Conservation (phyloP, 345 rosid species). For the Punica granatum region DNA sequence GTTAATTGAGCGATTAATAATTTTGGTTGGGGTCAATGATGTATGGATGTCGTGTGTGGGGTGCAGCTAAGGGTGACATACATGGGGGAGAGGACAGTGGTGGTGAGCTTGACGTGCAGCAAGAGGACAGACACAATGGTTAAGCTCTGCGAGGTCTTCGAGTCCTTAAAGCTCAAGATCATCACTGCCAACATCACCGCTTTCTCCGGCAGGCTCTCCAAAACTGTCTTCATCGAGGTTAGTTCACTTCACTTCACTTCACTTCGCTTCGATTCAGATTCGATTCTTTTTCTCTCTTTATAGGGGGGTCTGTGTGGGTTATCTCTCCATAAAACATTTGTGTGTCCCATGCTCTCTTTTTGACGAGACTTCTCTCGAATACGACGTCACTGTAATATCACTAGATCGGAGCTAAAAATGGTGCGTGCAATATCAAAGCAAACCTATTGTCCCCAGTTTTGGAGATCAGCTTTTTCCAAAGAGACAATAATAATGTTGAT, state of each 20-base stretch:
- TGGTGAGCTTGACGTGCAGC: conserved; percentile 77
- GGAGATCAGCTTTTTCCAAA: too few relatives aligned
- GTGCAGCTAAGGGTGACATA: conserved; percentile 57
- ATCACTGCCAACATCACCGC: conserved; percentile 65
- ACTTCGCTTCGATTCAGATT: not conserved
- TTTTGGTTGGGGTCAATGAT: not conserved
- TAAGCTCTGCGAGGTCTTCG: conserved; percentile 73
- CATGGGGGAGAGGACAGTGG: conserved; percentile 65
- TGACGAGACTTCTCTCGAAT: too few relatives aligned
- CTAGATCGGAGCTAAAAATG: too few relatives aligned
- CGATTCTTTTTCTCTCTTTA: not conserved
- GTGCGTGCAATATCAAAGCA: too few relatives aligned
- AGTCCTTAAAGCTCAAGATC: conserved; percentile 69
- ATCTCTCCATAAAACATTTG: too few relatives aligned
- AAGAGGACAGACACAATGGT: conserved; percentile 84
- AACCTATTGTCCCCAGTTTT: too few relatives aligned
- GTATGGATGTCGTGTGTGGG: conserved; percentile 1
- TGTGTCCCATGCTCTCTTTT: too few relatives aligned
- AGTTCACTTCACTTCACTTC: not conserved
- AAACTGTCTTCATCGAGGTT: conserved; percentile 85
- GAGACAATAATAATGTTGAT: too few relatives aligned
- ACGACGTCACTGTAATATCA: too few relatives aligned
- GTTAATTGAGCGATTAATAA: not conserved
- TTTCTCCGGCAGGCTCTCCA: conserved; percentile 62
- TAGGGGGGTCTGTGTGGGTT: too few relatives aligned